Conservation (phyloP, 129 eudicot species). For the Chrysanthemum seticuspe region DNA sequence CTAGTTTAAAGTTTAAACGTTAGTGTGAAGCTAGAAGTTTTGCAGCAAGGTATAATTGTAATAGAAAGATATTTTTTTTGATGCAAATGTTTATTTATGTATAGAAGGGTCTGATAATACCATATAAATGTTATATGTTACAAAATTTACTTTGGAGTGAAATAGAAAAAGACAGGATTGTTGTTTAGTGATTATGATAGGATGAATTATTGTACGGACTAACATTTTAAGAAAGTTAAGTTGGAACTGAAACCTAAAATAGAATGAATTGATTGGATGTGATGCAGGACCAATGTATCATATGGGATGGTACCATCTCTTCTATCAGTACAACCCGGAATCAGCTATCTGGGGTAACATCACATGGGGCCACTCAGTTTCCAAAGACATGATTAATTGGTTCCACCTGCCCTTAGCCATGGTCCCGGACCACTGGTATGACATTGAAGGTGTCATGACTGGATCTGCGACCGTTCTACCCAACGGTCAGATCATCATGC, state of each 20-base stretch:
- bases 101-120: too few relatives aligned
- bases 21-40: too few relatives aligned
- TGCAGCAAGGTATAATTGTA: too few relatives aligned
- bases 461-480: conserved; percentile 91
- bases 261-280: conserved; percentile 1
- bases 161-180: not conserved
- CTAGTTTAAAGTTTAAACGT: too few relatives aligned
- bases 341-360: conserved; percentile 96
- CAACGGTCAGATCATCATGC: conserved; percentile 71
- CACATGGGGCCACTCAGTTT: conserved; percentile 94
- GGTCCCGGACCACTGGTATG: conserved; percentile 89
- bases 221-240: not conserved
- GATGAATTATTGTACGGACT: conserved; percentile 28
- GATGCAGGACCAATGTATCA: conserved; percentile 77
- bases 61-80: too few relatives aligned
- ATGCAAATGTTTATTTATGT: too few relatives aligned
- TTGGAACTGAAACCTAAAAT: conserved; percentile 20
- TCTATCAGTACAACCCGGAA: conserved; percentile 92
- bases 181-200: conserved; percentile 23
- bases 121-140: too few relatives aligned
- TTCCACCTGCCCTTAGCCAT: conserved; percentile 77
- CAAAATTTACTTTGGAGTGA: not conserved
- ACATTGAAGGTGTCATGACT: conserved; percentile 86
- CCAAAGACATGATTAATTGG: conserved; percentile 81
- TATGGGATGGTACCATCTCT: conserved; percentile 92